Conservation (phyloP, 371 early-diverging fungal genomes). For the Circinella minor region DNA sequence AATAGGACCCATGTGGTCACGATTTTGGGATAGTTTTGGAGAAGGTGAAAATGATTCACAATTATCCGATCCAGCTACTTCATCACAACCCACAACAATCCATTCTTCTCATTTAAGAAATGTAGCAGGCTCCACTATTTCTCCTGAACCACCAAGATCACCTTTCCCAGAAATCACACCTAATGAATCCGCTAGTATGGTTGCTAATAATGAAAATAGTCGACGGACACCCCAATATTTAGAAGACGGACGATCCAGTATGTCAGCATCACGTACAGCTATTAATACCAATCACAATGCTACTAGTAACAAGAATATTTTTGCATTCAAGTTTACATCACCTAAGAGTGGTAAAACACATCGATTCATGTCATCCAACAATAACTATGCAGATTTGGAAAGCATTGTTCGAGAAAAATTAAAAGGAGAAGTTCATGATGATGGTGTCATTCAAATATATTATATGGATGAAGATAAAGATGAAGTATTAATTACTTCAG, state of each 20-base stretch:
- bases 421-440: conserved; percentile 19
- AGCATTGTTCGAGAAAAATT: conserved; percentile 28
- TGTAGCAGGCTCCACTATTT: conserved; percentile 27
- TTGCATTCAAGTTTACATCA: conserved; percentile 35
- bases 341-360: conserved; percentile 29
- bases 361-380: conserved; percentile 26
- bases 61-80: conserved; percentile 39
- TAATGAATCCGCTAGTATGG: conserved; percentile 57
- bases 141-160: conserved; percentile 48
- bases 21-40: conserved; percentile 59
- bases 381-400: conserved; percentile 23
- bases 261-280: conserved; percentile 18
- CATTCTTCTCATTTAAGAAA: not conserved
- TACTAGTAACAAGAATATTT: conserved; percentile 12
- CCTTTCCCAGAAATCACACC: conserved; percentile 49
- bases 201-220: conserved; percentile 16
- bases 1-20: conserved; percentile 54
- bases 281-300: not conserved
- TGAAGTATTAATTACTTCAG: conserved; percentile 73
- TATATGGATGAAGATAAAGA: conserved; percentile 92
- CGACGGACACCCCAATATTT: conserved; percentile 6
- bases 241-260: conserved; percentile 24
- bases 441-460: conserved; percentile 58
- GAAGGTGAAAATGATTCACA: conserved; percentile 40
- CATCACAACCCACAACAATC: conserved; percentile 15